Conservation (phyloP, 2,329 filamentous ascomycete genomes). For the Beauveria varroae region DNA sequence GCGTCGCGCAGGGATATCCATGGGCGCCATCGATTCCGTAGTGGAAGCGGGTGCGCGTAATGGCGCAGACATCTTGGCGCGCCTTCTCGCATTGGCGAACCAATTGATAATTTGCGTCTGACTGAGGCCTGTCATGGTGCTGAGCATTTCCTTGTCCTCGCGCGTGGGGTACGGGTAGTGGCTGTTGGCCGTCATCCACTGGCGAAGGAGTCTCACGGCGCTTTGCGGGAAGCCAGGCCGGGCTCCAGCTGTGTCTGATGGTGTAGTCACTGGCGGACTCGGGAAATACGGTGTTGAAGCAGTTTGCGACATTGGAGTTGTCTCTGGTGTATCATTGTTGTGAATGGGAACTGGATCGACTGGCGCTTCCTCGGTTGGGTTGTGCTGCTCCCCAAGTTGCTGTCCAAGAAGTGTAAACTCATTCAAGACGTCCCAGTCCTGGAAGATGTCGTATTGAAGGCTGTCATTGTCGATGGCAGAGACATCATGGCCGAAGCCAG, state of each 20-base stretch:
- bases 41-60: constrained; percentile 47
- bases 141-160: constrained; percentile 68
- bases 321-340: background rate
- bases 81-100: constrained; percentile 76
- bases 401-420: constrained; percentile 5
- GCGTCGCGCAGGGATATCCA: constrained; percentile 46
- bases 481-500: background rate
- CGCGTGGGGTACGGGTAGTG: constrained; percentile 78
- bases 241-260: constrained; percentile 1
- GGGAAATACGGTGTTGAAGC: background rate
- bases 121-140: constrained; percentile 66
- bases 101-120: constrained; percentile 78
- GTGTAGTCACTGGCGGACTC: background rate
- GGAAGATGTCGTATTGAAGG: constrained; percentile 2
- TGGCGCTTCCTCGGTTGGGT: background rate
- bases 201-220: constrained; percentile 67
- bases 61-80: constrained; percentile 62
- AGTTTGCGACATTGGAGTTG: background rate
- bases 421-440: constrained; percentile 8
- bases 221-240: constrained; percentile 51
- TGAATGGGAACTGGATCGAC: background rate
- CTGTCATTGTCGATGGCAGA: background rate
- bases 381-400: background rate
- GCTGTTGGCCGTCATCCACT: constrained; percentile 68
- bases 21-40: constrained; percentile 22